phyloP scores from a whole-genome alignment of 495 filamentous ascomycete species.

The Filosporella fistucella region DNA sequence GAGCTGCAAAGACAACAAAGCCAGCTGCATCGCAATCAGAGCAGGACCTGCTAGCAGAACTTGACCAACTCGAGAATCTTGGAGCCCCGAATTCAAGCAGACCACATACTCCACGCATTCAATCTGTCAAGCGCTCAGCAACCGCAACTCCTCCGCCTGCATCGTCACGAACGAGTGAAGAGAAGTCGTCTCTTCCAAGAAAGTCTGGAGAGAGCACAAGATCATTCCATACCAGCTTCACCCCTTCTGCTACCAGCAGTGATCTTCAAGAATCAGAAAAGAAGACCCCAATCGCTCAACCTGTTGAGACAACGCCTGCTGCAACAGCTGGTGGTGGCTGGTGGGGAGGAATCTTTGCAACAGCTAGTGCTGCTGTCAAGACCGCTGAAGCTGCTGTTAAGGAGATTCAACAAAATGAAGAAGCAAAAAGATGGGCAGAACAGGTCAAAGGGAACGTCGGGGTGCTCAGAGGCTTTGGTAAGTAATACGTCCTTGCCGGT shows the following conservation, averaged over 20 bases:
- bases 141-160: conserved; percentile 48
- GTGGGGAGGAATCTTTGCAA: conserved; percentile 84
- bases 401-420: conserved; percentile 93
- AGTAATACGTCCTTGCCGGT: conserved; percentile 17
- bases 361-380: conserved; percentile 80
- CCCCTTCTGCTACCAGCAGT: conserved; percentile 46
- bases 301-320: conserved; percentile 13
- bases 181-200: conserved; percentile 49
- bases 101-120: conserved; percentile 77
- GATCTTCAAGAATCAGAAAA: conserved; percentile 45
- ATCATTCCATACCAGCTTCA: conserved; percentile 57
- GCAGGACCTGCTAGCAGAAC: conserved; percentile 75
- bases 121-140: conserved; percentile 49
- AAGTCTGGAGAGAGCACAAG: conserved; percentile 72
- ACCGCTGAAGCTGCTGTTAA: conserved; percentile 91
- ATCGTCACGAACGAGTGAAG: conserved; percentile 50
- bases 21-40: conserved; percentile 38
- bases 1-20: conserved; percentile 34
- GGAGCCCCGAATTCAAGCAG: conserved; percentile 62
- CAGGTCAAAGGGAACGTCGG: conserved; percentile 92
- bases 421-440: conserved; percentile 92
- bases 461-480: conserved; percentile 76
- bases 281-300: conserved; percentile 27
- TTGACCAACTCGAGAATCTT: conserved; percentile 72
- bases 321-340: conserved; percentile 51